Conservation (phyloP, 106 monocot genomes). For the Xerophyta viscosa region DNA sequence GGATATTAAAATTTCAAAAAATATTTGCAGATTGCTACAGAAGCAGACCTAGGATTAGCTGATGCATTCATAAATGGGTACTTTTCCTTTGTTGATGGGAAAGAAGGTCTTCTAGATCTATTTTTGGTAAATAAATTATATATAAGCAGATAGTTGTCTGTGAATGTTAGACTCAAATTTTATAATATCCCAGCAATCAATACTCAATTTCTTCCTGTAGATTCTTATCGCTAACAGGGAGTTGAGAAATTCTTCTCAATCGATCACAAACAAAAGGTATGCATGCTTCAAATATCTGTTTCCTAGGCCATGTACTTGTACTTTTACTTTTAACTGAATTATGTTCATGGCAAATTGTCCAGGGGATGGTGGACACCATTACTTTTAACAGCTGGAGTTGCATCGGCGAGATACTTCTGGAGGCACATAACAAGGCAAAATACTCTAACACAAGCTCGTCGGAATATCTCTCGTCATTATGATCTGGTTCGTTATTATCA, state of each 20-base stretch:
- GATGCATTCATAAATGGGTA: constrained; percentile 94
- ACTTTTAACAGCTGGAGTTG: constrained; percentile 63
- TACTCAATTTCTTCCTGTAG: constrained; percentile 26
- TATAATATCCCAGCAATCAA: too few species aligned
- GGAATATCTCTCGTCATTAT: constrained; percentile 90
- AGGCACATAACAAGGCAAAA: constrained; percentile 72
- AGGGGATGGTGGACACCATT: constrained; percentile 97
- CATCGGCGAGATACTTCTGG: constrained; percentile 73
- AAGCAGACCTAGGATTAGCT: constrained; percentile 95
- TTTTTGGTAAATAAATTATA: constrained; percentile 38
- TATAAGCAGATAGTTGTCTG: background rate
- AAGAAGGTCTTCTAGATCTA: constrained; percentile 80
- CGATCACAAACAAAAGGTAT: constrained; percentile 29
- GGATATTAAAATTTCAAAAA: too few species aligned
- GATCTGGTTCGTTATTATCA: constrained; percentile 58
- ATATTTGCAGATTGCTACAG: constrained; percentile 53
- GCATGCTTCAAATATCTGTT: background rate
- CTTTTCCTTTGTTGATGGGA: constrained; percentile 68
- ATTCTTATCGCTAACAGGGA: constrained; percentile 88
- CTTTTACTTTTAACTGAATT: too few species aligned
- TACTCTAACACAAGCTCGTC: constrained; percentile 70
- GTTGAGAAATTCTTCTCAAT: constrained; percentile 19
- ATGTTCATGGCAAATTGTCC: too few species aligned
- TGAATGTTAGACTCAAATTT: too few species aligned
- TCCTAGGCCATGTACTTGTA: too few species aligned